phyloP scores from a whole-genome alignment of 768 basidiomycete genomes.

The Kwoniella sp. region DNA sequence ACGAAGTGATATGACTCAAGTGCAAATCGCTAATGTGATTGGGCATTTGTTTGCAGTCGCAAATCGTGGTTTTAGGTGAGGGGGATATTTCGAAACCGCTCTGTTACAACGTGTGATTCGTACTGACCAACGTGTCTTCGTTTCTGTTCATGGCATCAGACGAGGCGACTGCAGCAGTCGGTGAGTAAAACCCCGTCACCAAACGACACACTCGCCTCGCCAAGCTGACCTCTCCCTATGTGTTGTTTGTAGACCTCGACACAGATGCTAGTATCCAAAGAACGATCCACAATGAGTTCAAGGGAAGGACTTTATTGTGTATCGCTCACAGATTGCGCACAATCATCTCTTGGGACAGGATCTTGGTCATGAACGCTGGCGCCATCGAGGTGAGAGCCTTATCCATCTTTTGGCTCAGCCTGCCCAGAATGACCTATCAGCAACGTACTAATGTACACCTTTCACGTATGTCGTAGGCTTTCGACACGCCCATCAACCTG shows the following conservation, averaged over 20 bases:
- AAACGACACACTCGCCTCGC: neutral
- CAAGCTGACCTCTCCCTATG: conserved; percentile 56
- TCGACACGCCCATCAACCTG: conserved; percentile 71
- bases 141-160: conserved; percentile 52
- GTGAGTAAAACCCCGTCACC: conserved; percentile 54
- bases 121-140: no score
- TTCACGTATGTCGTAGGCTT: no score
- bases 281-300: conserved; percentile 82
- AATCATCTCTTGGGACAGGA: conserved; percentile 82
- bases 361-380: conserved; percentile 81
- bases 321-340: conserved; percentile 82
- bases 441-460: no score
- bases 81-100: no score
- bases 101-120: no score
- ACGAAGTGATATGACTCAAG: no score
- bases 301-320: conserved; percentile 77
- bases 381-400: conserved; percentile 67
- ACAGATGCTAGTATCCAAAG: conserved; percentile 86
- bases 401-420: neutral
- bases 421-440: no score
- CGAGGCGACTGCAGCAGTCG: conserved; percentile 86
- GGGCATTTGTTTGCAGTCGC: no score
- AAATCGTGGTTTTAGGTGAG: conserved; percentile 72
- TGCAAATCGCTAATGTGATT: no score
- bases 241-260: conserved; percentile 63